These are phyloP conservation scores for Xylaria sp. DNA, from an alignment of 2,329 filamentous ascomycete genomes.

Conservation along the genomic window DNA sequence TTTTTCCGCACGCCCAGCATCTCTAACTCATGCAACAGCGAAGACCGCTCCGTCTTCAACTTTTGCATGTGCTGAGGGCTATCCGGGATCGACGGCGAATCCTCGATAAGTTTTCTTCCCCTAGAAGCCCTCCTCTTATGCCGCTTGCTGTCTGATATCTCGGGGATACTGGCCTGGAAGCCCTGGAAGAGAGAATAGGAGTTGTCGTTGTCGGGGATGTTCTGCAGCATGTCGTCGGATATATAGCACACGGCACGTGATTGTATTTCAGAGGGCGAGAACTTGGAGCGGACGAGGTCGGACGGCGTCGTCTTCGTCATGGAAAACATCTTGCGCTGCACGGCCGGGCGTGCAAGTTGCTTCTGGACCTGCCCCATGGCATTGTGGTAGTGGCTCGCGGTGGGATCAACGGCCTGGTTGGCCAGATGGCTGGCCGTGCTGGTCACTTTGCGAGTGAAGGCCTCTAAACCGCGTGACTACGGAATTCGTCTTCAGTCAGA, in stretches of 20 bases:
- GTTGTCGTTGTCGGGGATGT: conserved; percentile 82
- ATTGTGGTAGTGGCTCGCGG: conserved; percentile 68
- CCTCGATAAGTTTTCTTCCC: conserved; percentile 69
- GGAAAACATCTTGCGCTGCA: conserved; percentile 87
- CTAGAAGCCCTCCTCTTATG: conserved; percentile 66
- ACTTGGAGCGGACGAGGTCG: conserved; percentile 84
- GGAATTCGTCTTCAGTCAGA: conserved; percentile 14
- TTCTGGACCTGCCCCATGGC: conserved; percentile 87
- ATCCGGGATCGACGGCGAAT: conserved; percentile 50
- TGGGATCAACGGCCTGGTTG: conserved; percentile 54
- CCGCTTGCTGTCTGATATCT: conserved; percentile 63
- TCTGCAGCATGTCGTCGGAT: conserved; percentile 80
- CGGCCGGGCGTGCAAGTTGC: conserved; percentile 73
- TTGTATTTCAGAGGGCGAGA: conserved; percentile 88
- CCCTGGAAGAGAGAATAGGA: conserved; percentile 93
- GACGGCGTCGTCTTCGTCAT: conserved; percentile 88
- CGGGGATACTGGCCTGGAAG: conserved; percentile 83
- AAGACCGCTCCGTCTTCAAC: conserved; percentile 73
- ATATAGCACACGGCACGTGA: conserved; percentile 85
- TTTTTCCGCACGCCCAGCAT: conserved; percentile 91
- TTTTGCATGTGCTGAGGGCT: conserved; percentile 63
- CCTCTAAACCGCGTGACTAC: conserved; percentile 81
- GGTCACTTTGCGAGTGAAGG: conserved; percentile 90
- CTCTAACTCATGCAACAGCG: conserved; percentile 78
- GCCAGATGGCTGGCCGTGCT: conserved; percentile 90